Conservation (phyloP, 352 stramenopile species). For the Hyaloperonospora brassicae region DNA sequence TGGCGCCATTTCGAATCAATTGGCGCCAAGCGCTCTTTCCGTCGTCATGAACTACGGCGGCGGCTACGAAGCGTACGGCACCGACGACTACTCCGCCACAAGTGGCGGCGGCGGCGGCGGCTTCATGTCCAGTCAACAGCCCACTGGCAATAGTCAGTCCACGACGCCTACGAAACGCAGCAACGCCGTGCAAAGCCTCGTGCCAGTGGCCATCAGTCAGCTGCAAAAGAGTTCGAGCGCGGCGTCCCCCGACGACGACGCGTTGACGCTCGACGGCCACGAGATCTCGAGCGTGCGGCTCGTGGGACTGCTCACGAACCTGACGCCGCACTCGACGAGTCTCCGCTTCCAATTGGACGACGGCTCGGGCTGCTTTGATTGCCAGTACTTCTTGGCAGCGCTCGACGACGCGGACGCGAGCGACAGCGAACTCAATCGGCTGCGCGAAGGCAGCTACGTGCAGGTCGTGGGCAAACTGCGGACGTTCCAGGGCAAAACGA, state of each 20-base stretch:
- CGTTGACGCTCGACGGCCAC: conserved; percentile 80
- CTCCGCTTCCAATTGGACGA: conserved; percentile 92
- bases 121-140: conserved; percentile 62
- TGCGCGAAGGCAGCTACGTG: conserved; percentile 83
- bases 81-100: conserved; percentile 37
- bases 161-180: conserved; percentile 44
- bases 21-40: too few relatives aligned
- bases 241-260: conserved; percentile 46
- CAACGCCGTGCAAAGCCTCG: conserved; percentile 72
- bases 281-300: conserved; percentile 86
- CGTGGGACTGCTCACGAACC: conserved; percentile 73
- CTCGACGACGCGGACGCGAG: conserved; percentile 73
- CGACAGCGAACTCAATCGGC: conserved; percentile 46
- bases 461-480: conserved; percentile 87
- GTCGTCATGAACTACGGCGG: conserved; percentile 49
- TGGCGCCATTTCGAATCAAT: too few relatives aligned
- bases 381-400: conserved; percentile 85
- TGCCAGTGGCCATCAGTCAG: conserved; percentile 89
- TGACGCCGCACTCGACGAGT: conserved; percentile 84
- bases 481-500: conserved; percentile 86
- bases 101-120: conserved; percentile 34
- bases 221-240: conserved; percentile 31
- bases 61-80: conserved; percentile 68
- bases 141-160: conserved; percentile 27
- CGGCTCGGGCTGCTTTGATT: conserved; percentile 87